Base-by-base conservation (phyloP, 129 eudicot species). In the Mikania micrantha region DNA sequence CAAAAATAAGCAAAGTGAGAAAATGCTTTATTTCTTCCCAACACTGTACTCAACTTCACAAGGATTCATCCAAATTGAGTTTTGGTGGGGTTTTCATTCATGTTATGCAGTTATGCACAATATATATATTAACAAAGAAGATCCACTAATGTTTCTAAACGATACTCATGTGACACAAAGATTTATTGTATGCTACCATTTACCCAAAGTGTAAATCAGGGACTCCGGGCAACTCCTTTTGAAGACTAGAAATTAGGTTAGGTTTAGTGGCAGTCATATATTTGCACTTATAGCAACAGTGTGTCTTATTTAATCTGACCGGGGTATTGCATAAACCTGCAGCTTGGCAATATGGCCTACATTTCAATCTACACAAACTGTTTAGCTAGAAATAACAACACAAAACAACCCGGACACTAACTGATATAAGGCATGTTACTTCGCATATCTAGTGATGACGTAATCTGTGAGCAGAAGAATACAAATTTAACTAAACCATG, bases 21-120 rank as follows among this genome's bases (percentile, higher is more conserved):
- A 17, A 73, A 20, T 21, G 34, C 9, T 4, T 20, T 64, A 9
- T 4, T 16, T 73, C 9, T 49, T 27, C 78, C 35, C 38, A 50
- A 41, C 42, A 73, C 52, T 38, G 42, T 40, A 27, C 64, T 35
- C 54, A 49, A 63, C 61, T 47, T 16, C 50, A 60, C 70, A 63
- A 22, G 24, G 22, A 62, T 36, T 49, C 53, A 72, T 29, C 39
- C 69, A n/a, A 67, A 34, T 19, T 5, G 48, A 48, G 32, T 32
- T 48, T 50, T 48, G 45, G 60, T 44, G 44, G 68, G 50, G 44
- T 20, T 34, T 10, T 49, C 52, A 34, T 47, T 62, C 54, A 11
- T 32, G 60, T 35, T 48, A 73, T 62, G n/a, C n/a, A n/a, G n/a
- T n/a, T n/a, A n/a, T 36, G 61, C 39, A 71, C 69, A 44, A 60